Percentiles rank a stretch among this genome's conserved stretches.
These are phyloP conservation scores for Coniochaeta hoffmannii DNA, from an alignment of 2,329 filamentous ascomycete genomes.

Conservation along the genomic window DNA sequence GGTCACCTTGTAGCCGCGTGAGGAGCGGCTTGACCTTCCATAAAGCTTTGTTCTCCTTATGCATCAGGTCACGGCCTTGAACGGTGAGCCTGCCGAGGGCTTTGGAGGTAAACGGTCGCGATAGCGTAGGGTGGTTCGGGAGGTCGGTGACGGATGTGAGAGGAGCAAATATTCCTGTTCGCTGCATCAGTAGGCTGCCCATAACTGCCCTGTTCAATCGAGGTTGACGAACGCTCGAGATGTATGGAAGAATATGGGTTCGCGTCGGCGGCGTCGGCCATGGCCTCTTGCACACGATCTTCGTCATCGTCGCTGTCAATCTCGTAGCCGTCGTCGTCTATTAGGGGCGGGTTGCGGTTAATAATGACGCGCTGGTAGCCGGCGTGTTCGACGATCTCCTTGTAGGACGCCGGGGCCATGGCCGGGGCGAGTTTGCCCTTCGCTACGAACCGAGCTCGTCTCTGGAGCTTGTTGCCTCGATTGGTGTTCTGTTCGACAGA, in stretches of 20 bases:
- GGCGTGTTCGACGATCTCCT: conserved; percentile 65
- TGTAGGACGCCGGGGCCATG: conserved; percentile 60
- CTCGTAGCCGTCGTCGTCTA: conserved; percentile 74
- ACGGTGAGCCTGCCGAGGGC: conserved; percentile 64
- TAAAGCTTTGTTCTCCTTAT: conserved; percentile 65
- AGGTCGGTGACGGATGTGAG: conserved; percentile 69
- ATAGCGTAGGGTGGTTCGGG: conserved; percentile 65
- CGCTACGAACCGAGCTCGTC: conserved; percentile 62
- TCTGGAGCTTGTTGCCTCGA: conserved; percentile 73
- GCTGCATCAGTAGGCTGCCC: neutral
- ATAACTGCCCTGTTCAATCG: neutral
- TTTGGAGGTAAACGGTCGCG: conserved; percentile 65
- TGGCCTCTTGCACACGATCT: conserved; percentile 52
- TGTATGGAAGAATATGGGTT: conserved; percentile 69
- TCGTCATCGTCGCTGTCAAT: conserved; percentile 66
- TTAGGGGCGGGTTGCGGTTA: conserved; percentile 61
- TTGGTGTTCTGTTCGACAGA: conserved; percentile 63
- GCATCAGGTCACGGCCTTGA: conserved; percentile 63
- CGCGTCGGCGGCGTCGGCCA: conserved; percentile 56
- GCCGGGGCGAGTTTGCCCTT: conserved; percentile 62
- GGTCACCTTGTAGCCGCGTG: conserved; percentile 67
- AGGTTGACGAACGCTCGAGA: conserved; percentile 54
- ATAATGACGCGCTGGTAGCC: conserved; percentile 68
- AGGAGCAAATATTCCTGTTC: conserved; percentile 63
- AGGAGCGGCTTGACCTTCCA: conserved; percentile 70